These are phyloP conservation scores for Inga leiocalycina DNA, from an alignment of 306 rosid genomes.

Conservation along the genomic window DNA sequence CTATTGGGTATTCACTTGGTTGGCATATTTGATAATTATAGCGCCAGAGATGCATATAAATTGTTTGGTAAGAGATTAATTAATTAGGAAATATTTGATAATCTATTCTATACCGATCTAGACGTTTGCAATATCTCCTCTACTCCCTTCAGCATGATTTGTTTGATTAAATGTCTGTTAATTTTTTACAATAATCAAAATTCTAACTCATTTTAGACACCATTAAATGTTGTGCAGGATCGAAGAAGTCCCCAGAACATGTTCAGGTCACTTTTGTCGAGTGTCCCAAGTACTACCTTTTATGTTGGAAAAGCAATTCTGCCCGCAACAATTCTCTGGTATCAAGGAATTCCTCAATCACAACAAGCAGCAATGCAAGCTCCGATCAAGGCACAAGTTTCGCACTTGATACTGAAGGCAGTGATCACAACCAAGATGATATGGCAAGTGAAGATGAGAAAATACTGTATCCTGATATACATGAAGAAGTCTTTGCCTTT, in stretches of 20 bases:
- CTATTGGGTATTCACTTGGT: slow-evolving; percentile 13
- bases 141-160: slow-evolving; percentile 3
- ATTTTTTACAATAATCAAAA: slow-evolving; percentile 6
- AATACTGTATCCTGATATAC: slow-evolving; percentile 52
- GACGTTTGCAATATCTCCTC: neutral
- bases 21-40: neutral
- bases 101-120: neutral
- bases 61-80: neutral
- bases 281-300: slow-evolving; percentile 86
- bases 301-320: slow-evolving; percentile 66
- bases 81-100: neutral
- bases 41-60: neutral
- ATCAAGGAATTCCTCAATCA: slow-evolving; percentile 80
- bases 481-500: slow-evolving; percentile 70
- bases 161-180: neutral
- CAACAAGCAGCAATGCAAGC: slow-evolving; percentile 85
- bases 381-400: slow-evolving; percentile 66
- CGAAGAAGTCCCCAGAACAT: slow-evolving; percentile 76
- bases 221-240: slow-evolving; percentile 59
- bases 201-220: slow-evolving; percentile 22
- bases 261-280: slow-evolving; percentile 87
- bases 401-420: slow-evolving; percentile 63
- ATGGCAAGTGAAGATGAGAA: slow-evolving; percentile 55
- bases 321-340: slow-evolving; percentile 63
- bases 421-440: slow-evolving; percentile 71